phyloP scores from a whole-genome alignment of 2,329 filamentous ascomycete species.

The Ramularia collo-cygni region DNA sequence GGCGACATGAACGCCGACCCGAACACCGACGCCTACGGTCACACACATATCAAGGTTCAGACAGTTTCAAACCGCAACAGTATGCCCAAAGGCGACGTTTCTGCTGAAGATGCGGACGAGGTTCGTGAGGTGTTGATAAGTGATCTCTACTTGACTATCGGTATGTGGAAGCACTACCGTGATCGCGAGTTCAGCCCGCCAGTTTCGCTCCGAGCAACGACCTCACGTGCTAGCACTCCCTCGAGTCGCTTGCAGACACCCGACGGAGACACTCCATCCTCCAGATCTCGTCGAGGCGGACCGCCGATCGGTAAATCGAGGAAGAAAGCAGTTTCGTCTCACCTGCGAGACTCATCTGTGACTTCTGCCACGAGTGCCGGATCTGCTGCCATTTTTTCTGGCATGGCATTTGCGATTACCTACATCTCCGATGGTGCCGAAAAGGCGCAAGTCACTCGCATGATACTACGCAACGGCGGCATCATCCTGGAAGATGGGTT shows the following conservation, averaged over 20 bases:
- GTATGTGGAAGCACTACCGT: constrained; percentile 37
- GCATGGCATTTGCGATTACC: constrained; percentile 84
- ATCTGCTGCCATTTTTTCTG: constrained; percentile 53
- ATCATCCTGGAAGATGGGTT: constrained; percentile 68
- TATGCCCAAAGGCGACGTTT: constrained; percentile 14
- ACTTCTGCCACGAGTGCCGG: constrained; percentile 10
- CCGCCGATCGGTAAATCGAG: constrained; percentile 12
- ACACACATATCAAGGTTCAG: constrained; percentile 34
- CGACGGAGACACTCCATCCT: constrained; percentile 31
- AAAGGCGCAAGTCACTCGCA: constrained; percentile 51
- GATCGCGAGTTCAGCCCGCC: constrained; percentile 32
- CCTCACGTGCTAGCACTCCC: constrained; percentile 6
- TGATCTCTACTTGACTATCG: constrained; percentile 39
- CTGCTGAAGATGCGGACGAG: constrained; percentile 17
- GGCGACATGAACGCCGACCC: constrained; percentile 25
- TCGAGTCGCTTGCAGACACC: constrained; percentile 21
- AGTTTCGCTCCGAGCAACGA: not conserved
- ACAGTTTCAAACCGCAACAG: constrained; percentile 35
- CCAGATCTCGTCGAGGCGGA: constrained; percentile 40
- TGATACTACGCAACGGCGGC: constrained; percentile 67
- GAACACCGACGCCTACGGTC: constrained; percentile 37
- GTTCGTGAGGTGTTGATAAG: constrained; percentile 35
- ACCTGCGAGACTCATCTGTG: constrained; percentile 23
- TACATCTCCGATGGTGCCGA: constrained; percentile 55
- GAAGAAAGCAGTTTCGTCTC: constrained; percentile 9